Percentiles rank a stretch among this genome's conserved stretches.
Conservation (phyloP, 345 rosid genomes). For the Syzygium oleosum region DNA sequence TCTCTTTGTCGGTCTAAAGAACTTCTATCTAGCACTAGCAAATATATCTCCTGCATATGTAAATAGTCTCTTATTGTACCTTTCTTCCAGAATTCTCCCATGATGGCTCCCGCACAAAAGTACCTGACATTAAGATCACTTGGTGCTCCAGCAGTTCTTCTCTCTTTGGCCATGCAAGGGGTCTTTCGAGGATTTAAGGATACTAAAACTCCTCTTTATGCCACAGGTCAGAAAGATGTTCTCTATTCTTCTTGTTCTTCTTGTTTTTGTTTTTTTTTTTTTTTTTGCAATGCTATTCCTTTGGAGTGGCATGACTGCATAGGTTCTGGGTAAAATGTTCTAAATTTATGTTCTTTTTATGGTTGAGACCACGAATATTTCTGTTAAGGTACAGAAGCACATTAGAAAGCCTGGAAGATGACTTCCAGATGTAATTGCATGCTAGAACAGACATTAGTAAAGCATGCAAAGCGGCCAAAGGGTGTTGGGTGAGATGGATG, state of each 20-base stretch:
- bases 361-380: neutral
- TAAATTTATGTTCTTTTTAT: neutral
- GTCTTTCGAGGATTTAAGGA: slow-evolving; percentile 91
- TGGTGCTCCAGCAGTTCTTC: slow-evolving; percentile 90
- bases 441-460: neutral
- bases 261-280: no score
- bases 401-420: neutral
- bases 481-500: neutral
- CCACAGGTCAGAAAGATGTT: slow-evolving; percentile 42
- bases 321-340: neutral
- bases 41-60: neutral
- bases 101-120: slow-evolving; percentile 65
- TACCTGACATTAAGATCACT: slow-evolving; percentile 69
- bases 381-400: neutral
- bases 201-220: slow-evolving; percentile 87
- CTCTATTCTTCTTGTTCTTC: neutral
- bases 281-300: neutral
- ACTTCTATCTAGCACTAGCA: neutral
- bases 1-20: neutral
- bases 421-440: neutral
- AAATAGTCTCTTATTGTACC: neutral
- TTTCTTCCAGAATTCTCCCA: slow-evolving; percentile 45
- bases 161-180: slow-evolving; percentile 95
- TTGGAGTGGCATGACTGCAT: neutral
- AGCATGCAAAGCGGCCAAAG: neutral